These are phyloP conservation scores for Malassezia vespertilionis DNA, from an alignment of 1,284 basidiomycete genomes.

Conservation along the genomic window DNA sequence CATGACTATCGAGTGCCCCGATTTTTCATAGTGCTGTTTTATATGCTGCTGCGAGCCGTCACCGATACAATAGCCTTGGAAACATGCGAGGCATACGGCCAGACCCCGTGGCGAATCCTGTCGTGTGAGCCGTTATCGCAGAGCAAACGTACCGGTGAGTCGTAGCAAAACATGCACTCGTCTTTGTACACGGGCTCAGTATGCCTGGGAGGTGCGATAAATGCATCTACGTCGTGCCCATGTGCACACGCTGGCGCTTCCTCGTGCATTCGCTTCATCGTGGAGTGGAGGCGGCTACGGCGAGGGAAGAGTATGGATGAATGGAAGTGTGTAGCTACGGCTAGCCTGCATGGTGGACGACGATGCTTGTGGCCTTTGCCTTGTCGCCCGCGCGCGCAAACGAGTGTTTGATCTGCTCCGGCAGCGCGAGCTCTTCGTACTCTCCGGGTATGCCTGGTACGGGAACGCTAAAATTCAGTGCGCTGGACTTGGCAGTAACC, in stretches of 20 bases:
- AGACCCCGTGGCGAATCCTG: slow-evolving; percentile 65
- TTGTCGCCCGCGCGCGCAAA: slow-evolving; percentile 63
- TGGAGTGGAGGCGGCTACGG: no score
- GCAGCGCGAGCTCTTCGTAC: slow-evolving; percentile 78
- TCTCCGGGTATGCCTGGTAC: slow-evolving; percentile 81
- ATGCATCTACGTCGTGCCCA: slow-evolving; percentile 21
- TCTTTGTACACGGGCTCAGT: slow-evolving; percentile 58
- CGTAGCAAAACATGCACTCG: slow-evolving; percentile 92
- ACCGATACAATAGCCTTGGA: slow-evolving; percentile 60
- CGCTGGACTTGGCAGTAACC: slow-evolving; percentile 85
- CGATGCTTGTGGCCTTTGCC: slow-evolving; percentile 36
- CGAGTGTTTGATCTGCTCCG: slow-evolving; percentile 87
- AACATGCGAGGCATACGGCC: slow-evolving; percentile 82
- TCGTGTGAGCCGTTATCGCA: no score
- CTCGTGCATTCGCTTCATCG: no score
- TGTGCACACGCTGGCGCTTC: slow-evolving; percentile 15
- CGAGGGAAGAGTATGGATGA: no score
- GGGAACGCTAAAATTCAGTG: slow-evolving; percentile 83
- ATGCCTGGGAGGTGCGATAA: slow-evolving; percentile 27
- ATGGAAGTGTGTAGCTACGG: background rate
- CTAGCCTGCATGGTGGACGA: slow-evolving; percentile 37
- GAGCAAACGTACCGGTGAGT: slow-evolving; percentile 46
- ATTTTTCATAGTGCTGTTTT: slow-evolving; percentile 43
- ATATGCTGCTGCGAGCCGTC: slow-evolving; percentile 34
- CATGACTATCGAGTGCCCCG: slow-evolving; percentile 65